Evolutionary conservation across 73 alveolate species (phyloP), one percentile per base, ranked within the genome.

Genomic region (Stentor coeruleus): DNA sequence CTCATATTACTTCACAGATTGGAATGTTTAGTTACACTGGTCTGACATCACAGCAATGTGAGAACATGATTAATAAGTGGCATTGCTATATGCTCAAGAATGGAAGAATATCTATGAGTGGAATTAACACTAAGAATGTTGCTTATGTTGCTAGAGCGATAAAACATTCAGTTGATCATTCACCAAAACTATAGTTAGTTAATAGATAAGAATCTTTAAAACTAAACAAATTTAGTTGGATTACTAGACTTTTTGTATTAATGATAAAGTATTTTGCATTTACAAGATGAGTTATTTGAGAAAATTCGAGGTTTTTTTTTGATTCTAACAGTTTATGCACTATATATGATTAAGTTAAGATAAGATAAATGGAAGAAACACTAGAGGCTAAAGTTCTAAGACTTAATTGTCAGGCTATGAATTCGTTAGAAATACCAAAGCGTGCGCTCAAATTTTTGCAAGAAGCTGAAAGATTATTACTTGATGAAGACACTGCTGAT

Each of bases 21-120:
- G 99, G 99, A 38, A 95, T 97, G 98, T 97, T 97, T 92, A 85
- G 98, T 74, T 97, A 60, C 93, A 95, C 98, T 40, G 99, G 99
- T n/a, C 90, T 97, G 38, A 86, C 97, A 59, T 95, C 95, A 66
- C 94, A 91, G 83, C 97, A 95, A 91, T 83, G 93, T 82, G 98
- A 96, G 38, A 81, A 81, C 59, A 77, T 96, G 88, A 95, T 82
- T 75, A 82, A 87, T 73, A 87, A 95, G 91, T 90, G 86, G 74
- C 99, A 96, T 91, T 82, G 96, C 80, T 96, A 95, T 84, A 40
- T 86, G 88, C 76, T 95, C n/a, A 88, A 87, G 41, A 87, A 80
- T 41, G 99, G 99, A 75, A 92, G 99, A 90, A 93, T 95, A 82
- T 87, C 97, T 49, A 88, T 96, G 98, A 85, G 95, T 36, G 98